These are phyloP conservation scores for Umbelopsis sp. DNA, from an alignment of 192 early-diverging fungal genomes.

Conservation along the genomic window DNA sequence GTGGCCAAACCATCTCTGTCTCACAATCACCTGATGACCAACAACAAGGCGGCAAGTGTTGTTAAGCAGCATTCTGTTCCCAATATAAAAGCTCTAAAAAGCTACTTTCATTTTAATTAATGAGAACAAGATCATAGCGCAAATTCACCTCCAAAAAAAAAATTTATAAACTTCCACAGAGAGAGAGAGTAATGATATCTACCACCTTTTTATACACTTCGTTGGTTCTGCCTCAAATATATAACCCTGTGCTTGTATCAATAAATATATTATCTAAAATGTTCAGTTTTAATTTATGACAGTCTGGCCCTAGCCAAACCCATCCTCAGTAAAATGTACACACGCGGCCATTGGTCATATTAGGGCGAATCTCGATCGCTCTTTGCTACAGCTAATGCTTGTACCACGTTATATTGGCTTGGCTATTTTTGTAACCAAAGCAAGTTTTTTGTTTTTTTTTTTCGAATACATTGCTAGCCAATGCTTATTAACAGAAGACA, in stretches of 20 bases:
- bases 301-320: background rate
- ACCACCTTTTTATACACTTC: background rate
- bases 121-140: no score
- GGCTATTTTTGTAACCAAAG: background rate
- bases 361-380: background rate
- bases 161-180: no score
- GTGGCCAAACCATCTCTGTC: constrained; percentile 75
- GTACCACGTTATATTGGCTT: background rate
- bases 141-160: no score
- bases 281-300: no score
- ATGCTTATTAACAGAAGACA: no score
- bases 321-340: background rate
- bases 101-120: background rate
- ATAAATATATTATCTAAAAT: background rate
- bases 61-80: constrained; percentile 49
- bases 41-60: constrained; percentile 66
- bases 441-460: background rate
- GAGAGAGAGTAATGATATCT: constrained; percentile 9
- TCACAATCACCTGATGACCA: constrained; percentile 64
- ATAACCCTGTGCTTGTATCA: background rate
- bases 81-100: constrained; percentile 1
- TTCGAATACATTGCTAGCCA: background rate
- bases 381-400: background rate
- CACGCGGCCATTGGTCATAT: background rate
- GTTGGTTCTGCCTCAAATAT: background rate